phyloP scores from a whole-genome alignment of 371 early-diverging fungal genomes.

The Circinella minor region DNA sequence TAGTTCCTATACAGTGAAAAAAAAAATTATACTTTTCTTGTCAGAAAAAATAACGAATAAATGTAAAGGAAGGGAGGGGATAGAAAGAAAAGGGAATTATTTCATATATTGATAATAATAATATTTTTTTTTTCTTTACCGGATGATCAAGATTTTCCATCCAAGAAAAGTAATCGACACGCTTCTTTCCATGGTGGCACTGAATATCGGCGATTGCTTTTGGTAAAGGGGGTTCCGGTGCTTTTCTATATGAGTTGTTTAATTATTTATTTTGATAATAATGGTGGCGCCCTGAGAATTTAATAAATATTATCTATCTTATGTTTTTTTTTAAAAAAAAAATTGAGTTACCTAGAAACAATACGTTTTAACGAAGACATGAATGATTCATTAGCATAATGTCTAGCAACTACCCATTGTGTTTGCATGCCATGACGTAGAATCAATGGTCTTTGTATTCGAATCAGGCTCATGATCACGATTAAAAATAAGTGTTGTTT shows the following conservation, averaged over 20 bases:
- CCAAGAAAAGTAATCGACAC: constrained; percentile 51
- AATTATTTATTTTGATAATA: neutral
- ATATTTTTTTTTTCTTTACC: constrained; percentile 29
- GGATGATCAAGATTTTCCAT: constrained; percentile 59
- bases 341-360: constrained; percentile 4
- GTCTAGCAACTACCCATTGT: neutral
- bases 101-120: too few relatives aligned
- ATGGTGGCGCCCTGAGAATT: too few relatives aligned
- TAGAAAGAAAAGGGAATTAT: too few relatives aligned
- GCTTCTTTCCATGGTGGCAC: constrained; percentile 18
- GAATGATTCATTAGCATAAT: neutral
- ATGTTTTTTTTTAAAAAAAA: too few relatives aligned
- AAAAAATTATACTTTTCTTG: neutral
- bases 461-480: constrained; percentile 5
- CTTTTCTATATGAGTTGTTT: constrained; percentile 1
- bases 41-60: neutral
- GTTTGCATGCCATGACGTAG: neutral
- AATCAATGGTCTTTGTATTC: neutral
- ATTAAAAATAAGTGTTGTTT: neutral
- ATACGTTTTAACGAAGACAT: neutral
- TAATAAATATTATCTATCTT: too few relatives aligned
- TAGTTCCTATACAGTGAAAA: constrained; percentile 31
- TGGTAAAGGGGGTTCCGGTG: neutral
- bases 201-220: constrained; percentile 5
- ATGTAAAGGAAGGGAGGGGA: neutral